Base-by-base conservation (phyloP, 2,329 filamentous ascomycete species). In the Eutypa lata region DNA sequence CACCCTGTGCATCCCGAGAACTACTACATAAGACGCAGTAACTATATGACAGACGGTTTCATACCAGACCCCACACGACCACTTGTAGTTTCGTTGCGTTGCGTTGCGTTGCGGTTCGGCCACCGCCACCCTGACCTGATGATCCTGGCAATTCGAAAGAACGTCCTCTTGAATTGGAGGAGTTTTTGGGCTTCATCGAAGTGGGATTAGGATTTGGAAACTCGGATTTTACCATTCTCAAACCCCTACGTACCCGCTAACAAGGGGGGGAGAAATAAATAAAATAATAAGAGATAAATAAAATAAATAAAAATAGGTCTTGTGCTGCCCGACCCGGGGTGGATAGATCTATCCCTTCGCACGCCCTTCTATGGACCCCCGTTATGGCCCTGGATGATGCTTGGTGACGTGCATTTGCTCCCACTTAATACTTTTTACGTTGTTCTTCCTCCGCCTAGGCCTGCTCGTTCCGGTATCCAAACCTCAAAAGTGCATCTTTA, bases 91-190 rank as follows among this genome's bases (percentile, higher is more conserved):
- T 22, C 22, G 42, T 38, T 64, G 62, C 65, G 61, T 31, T 31
- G 26, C 26, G 62, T 68, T 65, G 65, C 66, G 65, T 64, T 61
- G 58, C 63, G 63, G n/a, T n/a, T n/a, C n/a, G n/a, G 66, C 67
- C 66, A 68, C 64, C 64, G 60, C 63, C 66, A 66, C 63, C 59
- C 54, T 2, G 62, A 64, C 58, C 55, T 2, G 62, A n/a, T n/a
- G n/a, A 63, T 64, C 62, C 60, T 54, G 64, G 62, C 60, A 60
- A 38, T 38, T 38, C 35, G 35, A 38, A 46, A 49, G 53, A 21
- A 13, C n/a, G 22, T 24, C 54, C 58, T 61, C 54, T 58, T 52
- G 59, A 58, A 58, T 57, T 55, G 51, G 57, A 52, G 54, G 26
- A 31, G 5, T 31, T 31, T 53, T 56, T 53, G 26, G 55, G 38